These are phyloP conservation scores for Solanum pimpinellifolium DNA, from an alignment of 257 asterid genomes.

Conservation along the genomic window DNA sequence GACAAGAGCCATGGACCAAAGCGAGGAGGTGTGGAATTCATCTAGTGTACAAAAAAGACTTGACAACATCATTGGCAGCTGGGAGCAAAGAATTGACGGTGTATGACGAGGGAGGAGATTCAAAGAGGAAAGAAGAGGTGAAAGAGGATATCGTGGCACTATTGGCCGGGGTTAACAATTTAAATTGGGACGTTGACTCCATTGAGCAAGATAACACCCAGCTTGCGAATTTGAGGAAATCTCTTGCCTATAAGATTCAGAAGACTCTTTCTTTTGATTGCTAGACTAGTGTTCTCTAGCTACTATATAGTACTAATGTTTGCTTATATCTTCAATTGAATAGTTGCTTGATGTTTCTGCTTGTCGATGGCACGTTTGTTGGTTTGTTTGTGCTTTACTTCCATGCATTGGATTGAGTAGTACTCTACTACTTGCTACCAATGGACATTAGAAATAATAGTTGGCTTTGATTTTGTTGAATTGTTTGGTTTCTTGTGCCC, in stretches of 20 bases:
- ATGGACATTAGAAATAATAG: neutral
- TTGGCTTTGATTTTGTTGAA: neutral
- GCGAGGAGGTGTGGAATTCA: slow-evolving; percentile 3
- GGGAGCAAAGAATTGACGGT: neutral
- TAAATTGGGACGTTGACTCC: slow-evolving; percentile 1
- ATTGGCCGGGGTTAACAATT: neutral
- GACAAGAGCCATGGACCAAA: neutral
- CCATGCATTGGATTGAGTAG: neutral
- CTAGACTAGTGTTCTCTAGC: neutral
- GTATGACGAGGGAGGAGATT: neutral
- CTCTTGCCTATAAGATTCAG: neutral
- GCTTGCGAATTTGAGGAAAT: neutral
- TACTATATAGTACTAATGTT: neutral
- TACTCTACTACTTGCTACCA: neutral
- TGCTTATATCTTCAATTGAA: neutral
- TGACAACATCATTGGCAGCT: neutral
- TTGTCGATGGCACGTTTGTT: neutral
- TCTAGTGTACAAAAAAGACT: neutral
- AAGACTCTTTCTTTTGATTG: slow-evolving; percentile 7
- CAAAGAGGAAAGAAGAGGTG: neutral
- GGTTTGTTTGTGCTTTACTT: neutral
- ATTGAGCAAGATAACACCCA: slow-evolving; percentile 2
- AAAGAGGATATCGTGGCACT: slow-evolving; percentile 1
- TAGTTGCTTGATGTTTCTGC: neutral
- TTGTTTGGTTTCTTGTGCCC: neutral